Evolutionary conservation across 345 rosid species (phyloP), one percentile per base, ranked within the genome.

Genomic region (Dimocarpus longan): DNA sequence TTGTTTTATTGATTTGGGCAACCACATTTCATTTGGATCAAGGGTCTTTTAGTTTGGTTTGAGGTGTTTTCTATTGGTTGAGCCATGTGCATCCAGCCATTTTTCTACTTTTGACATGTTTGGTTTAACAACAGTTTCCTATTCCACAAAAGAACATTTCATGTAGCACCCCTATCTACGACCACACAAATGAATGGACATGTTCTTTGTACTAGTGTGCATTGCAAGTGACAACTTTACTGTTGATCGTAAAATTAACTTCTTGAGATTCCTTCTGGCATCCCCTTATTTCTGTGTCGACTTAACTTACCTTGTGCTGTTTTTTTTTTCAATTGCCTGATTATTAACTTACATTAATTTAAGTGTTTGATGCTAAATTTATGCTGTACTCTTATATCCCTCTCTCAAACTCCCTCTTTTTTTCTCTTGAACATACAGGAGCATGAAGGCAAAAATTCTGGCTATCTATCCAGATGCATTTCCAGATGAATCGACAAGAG

Each of bases 381-480:
- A 37, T 32, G 40, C 52, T 6, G 10, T 43, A n/a, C 57, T 48
- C 68, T 8, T 72, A 16, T 21, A 32, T 26, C n/a, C 48, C 10
- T 8, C 13, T 28, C 10, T 16, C 52, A 42, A 19, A 18, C 63
- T 57, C 9, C 0, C 3, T 18, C 52, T 26, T 83, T 42, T 18
- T 10, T 66, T 64, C 28, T 68, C 28, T 70, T 67, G 76, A 54
- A 40, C 4, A 16, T 3, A 28, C 85, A 95, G 98, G 85, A 91
- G 81, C 84, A 92, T 91, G 83, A 93, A 90, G 88, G 57, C 86
- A 13, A 95, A 90, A 83, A 83, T 95, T 71, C 32, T 81, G 71
- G 95, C 95, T 39, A 87, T 88, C 4, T 95, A 92, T 83, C 99
- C 98, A 24, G 98, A 96, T 84, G 99, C 99, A 77, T 94, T 96